phyloP scores from a whole-genome alignment of 202 grass and related monocot species.

The Bolboschoenoplectus hybrid region DNA sequence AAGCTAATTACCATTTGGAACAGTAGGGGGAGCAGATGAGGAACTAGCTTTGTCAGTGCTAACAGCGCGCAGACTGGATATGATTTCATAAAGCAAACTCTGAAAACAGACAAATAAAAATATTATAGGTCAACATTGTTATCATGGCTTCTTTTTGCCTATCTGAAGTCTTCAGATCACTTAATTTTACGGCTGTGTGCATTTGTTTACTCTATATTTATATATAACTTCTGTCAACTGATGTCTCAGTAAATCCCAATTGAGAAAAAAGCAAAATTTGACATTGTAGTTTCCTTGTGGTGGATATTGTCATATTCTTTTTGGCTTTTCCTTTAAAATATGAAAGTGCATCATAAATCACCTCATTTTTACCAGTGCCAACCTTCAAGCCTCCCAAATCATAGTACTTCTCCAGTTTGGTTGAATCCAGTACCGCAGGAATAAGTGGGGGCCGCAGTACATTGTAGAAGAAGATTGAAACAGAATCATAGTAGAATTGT shows the following conservation, averaged over 20 bases:
- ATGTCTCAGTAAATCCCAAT: background rate
- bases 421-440: conserved; percentile 57
- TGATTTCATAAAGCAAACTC: conserved; percentile 96
- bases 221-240: background rate
- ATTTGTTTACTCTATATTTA: background rate
- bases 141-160: background rate
- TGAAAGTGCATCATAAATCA: conserved; percentile 45
- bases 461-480: conserved; percentile 99
- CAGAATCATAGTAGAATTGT: conserved; percentile 99
- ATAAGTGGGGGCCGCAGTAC: conserved; percentile 85
- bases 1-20: conserved; percentile 55
- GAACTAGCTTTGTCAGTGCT: conserved; percentile 78
- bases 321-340: conserved; percentile 15
- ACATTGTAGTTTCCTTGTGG: background rate
- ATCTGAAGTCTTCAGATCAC: background rate
- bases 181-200: background rate
- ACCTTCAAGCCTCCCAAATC: conserved; percentile 71
- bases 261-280: background rate
- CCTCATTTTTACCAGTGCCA: conserved; percentile 74
- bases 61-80: conserved; percentile 71
- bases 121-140: conserved; percentile 36
- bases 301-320: background rate
- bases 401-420: conserved; percentile 85
- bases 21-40: conserved; percentile 67
- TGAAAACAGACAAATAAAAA: conserved; percentile 48